Evolutionary conservation across 345 rosid genomes (phyloP).

Genomic region (Eucalyptus dawsonii): DNA sequence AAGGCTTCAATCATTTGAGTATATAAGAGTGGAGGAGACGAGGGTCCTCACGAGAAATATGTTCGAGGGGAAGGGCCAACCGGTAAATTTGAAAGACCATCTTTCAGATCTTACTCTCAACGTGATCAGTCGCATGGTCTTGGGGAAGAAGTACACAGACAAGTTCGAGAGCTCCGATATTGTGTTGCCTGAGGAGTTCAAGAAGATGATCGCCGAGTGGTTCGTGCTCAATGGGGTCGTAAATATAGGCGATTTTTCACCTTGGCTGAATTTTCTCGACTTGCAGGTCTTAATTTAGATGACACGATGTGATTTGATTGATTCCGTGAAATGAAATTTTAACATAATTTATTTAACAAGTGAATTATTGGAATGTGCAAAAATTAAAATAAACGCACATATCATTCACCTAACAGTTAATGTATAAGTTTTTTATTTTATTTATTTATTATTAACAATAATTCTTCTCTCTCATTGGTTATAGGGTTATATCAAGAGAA

Average conservation of each 20-base stretch:
- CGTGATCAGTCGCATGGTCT: slow-evolving; percentile 37
- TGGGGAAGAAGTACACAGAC: slow-evolving; percentile 39
- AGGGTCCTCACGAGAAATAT: neutral
- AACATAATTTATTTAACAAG: too few species aligned
- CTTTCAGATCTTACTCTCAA: neutral
- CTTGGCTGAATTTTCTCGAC: slow-evolving; percentile 1
- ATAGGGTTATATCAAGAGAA: slow-evolving; percentile 3
- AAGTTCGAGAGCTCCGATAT: neutral
- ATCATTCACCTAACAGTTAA: neutral
- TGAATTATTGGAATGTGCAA: neutral
- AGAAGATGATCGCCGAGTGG: slow-evolving; percentile 42
- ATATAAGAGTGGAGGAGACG: slow-evolving; percentile 34
- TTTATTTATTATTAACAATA: neutral
- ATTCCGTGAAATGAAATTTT: neutral
- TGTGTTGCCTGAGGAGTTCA: slow-evolving; percentile 32
- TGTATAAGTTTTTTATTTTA: rapidly evolving
- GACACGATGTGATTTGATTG: neutral
- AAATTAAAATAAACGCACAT: neutral
- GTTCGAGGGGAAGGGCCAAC: neutral
- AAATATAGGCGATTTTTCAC: neutral
- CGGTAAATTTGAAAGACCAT: neutral
- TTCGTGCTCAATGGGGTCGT: slow-evolving; percentile 2
- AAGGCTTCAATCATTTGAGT: slow-evolving; percentile 30
- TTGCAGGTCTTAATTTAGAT: neutral
- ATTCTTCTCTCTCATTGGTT: neutral